Base-by-base conservation (phyloP, 192 early-diverging fungal genomes). In the Coemansia sp. region DNA sequence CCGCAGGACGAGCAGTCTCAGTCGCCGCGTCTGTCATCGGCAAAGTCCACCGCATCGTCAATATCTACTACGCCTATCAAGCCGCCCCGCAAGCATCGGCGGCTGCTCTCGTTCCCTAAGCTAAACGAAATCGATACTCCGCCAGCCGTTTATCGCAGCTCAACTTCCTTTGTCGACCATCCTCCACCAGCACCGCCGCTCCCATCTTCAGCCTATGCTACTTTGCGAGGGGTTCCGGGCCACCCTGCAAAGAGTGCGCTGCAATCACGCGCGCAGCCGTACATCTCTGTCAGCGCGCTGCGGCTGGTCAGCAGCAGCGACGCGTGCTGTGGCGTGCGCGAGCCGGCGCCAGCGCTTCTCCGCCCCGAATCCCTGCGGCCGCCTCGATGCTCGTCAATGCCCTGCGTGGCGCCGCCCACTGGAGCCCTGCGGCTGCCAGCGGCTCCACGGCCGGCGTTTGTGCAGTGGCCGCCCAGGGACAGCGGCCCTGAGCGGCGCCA, bases 201-300 rank as follows among this genome's bases (percentile, higher is more conserved):
- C 19, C 57, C 32, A 8, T 14, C 46, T 27, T 10, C 45, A n/a
- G 32, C 32, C 32, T 35, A 38, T 12, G 37, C 68, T n/a, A 74
- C 71, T 8, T 38, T 80, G 31, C 64, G 72, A n/a, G 68, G 68
- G 4, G 65, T 74, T n/a, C 68, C 71, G 15, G 67, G 77, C 7
- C 73, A 76, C 22, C 73, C 67, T 49, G 59, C 67, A 3, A 38
- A 31, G 4, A 20, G 64, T 20, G 27, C 46, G 29, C 39, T 49
- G 27, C 60, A 60, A 11, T 42, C 61, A 22, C 70, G 31, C 37
- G 27, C 24, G 1, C 49, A 65, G 40, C 65, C 71, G 45, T 74
- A 74, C 54, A 67, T 64, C 14, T 64, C 72, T 9, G 57, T 74
- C 60, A 64, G 65, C 60, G 72, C 72, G 7, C 29, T 74, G 62